Base-by-base conservation (phyloP, 768 basidiomycete genomes). In the Wakefieldia striispora region DNA sequence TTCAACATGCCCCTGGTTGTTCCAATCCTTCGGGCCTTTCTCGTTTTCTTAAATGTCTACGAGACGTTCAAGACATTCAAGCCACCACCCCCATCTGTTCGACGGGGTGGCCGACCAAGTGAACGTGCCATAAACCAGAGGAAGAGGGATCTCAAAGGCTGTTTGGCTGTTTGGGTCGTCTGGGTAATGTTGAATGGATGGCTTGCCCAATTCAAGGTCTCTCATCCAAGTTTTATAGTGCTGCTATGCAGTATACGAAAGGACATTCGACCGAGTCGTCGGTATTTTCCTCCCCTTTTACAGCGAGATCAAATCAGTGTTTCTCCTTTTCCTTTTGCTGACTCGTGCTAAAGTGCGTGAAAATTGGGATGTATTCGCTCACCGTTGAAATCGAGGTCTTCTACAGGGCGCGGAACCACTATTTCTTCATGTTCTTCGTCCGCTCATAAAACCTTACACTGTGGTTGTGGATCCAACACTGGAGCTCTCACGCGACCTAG, bases 1-100 rank as follows among this genome's bases (percentile, higher is more conserved):
- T 33, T 43, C 42, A 40, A 41, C 20, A 92, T 91, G 89, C 79
- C 84, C 42, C 70, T 90, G 54, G 79, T 89, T 46, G 72, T 79
- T 34, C 84, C 84, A 21, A 57, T 75, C 56, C 81, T 93, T 37
- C 85, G 87, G 33, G 65, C 86, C 50, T 72, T 77, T 51, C 80
- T 90, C 69, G 75, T 91, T 31, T 84, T 89, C 65, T 71, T 88
- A 56, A 92, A 92, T 64, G 74, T 91, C 36, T 91, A 86, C 56
- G 87, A 89, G 53, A 84, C 91, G 1, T 92, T 85, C 77, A 93
- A 93, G 73, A 84, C 82, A 2, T 74, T 93, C 52, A 88, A 88
- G 59, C 66, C 67, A 3, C 88, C 88, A 0, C 79, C 78, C 27
- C 75, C 78, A 1, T 78, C 76, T 6, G 58, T 70, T 17, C 70